phyloP scores from a whole-genome alignment of 495 filamentous ascomycete genomes.

The Rostrohypoxylon terebratum region DNA sequence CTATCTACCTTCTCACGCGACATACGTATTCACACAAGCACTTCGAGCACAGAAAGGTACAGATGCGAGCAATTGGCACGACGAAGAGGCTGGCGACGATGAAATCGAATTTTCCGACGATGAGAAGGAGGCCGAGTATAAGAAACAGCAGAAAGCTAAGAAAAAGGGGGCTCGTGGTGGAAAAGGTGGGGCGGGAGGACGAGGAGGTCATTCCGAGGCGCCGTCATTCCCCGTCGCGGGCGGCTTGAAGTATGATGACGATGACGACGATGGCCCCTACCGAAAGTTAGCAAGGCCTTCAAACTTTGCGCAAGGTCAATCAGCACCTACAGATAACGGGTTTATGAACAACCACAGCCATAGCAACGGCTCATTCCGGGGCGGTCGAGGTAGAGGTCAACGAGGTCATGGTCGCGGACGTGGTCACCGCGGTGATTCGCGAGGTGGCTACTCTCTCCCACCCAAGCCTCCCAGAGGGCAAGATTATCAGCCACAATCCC shows the following conservation, averaged over 20 bases:
- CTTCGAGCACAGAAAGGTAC: constrained; percentile 82
- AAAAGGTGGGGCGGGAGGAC: constrained; percentile 49
- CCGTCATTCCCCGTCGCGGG: constrained; percentile 51
- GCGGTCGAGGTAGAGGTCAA: constrained; percentile 58
- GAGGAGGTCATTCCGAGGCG: constrained; percentile 51
- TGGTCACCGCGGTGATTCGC: constrained; percentile 49
- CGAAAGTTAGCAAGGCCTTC: constrained; percentile 74
- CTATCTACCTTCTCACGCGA: constrained; percentile 80
- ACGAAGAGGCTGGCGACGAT: constrained; percentile 87
- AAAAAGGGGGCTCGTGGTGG: constrained; percentile 60
- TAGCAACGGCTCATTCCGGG: constrained; percentile 56
- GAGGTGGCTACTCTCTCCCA: constrained; percentile 52
- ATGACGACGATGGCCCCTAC: constrained; percentile 76
- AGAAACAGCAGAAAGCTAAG: constrained; percentile 70
- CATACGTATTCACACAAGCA: constrained; percentile 84
- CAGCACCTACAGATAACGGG: constrained; percentile 46
- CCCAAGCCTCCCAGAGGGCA: constrained; percentile 48
- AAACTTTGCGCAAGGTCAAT: constrained; percentile 60
- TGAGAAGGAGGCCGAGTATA: constrained; percentile 88
- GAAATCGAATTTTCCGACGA: constrained; percentile 97
- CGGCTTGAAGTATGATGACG: constrained; percentile 63
- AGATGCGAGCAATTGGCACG: constrained; percentile 92
- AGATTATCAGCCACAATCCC: constrained; percentile 45
- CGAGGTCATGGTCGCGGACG: constrained; percentile 60
- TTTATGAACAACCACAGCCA: constrained; percentile 31